Evolutionary conservation across 495 filamentous ascomycete genomes (phyloP).

Genomic region (Aspergillus diversus): DNA sequence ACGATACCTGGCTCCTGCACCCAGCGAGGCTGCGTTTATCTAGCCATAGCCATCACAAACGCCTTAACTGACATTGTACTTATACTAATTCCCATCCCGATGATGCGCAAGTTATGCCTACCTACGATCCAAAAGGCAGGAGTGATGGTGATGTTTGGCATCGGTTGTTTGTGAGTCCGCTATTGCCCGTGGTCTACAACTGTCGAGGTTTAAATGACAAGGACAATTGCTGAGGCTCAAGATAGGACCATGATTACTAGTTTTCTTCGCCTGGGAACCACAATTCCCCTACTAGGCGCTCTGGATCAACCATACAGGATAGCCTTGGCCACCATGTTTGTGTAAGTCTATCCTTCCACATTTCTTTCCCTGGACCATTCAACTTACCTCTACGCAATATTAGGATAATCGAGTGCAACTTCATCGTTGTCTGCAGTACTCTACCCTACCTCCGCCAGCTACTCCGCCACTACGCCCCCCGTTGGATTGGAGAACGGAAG

Average conservation of each 20-base stretch:
- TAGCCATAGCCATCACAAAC: constrained; percentile 42
- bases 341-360: constrained; percentile 19
- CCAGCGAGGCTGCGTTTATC: constrained; percentile 33
- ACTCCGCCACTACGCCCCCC: constrained; percentile 26
- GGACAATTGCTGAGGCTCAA: background rate
- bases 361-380: background rate
- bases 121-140: constrained; percentile 29
- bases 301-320: constrained; percentile 28
- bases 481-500: constrained; percentile 20
- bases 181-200: background rate
- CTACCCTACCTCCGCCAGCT: constrained; percentile 32
- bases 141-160: constrained; percentile 28
- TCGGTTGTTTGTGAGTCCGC: constrained; percentile 33
- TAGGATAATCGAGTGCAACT: constrained; percentile 35
- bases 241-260: constrained; percentile 32
- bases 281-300: constrained; percentile 22
- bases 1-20: constrained; percentile 35
- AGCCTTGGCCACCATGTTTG: constrained; percentile 22
- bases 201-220: background rate
- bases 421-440: constrained; percentile 33
- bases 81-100: constrained; percentile 37
- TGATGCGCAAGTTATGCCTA: constrained; percentile 30
- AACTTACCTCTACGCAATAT: background rate
- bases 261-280: constrained; percentile 30
- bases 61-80: constrained; percentile 43